Percentiles rank a stretch among this genome's conserved stretches.
Evolutionary conservation across 805 yeast species (phyloP).

Genomic region (Phaffomyces thermotolerans): DNA sequence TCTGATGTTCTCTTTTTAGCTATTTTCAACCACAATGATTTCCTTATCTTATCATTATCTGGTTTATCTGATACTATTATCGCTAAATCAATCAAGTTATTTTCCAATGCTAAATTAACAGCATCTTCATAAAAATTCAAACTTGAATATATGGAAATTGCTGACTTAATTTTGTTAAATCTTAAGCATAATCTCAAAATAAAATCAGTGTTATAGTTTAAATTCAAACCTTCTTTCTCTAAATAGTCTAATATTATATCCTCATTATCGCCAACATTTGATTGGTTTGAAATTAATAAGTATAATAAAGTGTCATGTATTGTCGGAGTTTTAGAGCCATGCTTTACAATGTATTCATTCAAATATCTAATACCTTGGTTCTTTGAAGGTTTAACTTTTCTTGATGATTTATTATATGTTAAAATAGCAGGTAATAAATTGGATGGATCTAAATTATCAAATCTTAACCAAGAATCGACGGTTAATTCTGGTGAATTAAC

Average conservation of each 20-base stretch:
- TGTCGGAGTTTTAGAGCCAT: conserved; percentile 35
- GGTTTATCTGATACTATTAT: conserved; percentile 49
- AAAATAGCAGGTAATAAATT: conserved; percentile 71
- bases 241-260: conserved; percentile 43
- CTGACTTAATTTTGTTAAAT: conserved; percentile 51
- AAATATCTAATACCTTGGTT: conserved; percentile 67
- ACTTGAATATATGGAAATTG: conserved; percentile 65
- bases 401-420: conserved; percentile 49
- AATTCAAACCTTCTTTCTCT: conserved; percentile 31
- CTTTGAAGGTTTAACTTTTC: conserved; percentile 32
- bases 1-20: conserved; percentile 26
- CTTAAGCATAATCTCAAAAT: conserved; percentile 66
- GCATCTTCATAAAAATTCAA: conserved; percentile 76
- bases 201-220: conserved; percentile 62
- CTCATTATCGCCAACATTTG: conserved; percentile 41
- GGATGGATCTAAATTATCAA: conserved; percentile 46
- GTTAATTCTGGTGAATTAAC: conserved; percentile 63
- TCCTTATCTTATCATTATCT: conserved; percentile 47
- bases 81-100: conserved; percentile 53
- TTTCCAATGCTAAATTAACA: conserved; percentile 59
- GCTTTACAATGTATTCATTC: conserved; percentile 42
- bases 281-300: conserved; percentile 42
- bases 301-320: conserved; percentile 69
- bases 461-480: conserved; percentile 70
- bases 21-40: conserved; percentile 67